phyloP scores from a whole-genome alignment of 257 asterid species.

The Linderniella brevidens region DNA sequence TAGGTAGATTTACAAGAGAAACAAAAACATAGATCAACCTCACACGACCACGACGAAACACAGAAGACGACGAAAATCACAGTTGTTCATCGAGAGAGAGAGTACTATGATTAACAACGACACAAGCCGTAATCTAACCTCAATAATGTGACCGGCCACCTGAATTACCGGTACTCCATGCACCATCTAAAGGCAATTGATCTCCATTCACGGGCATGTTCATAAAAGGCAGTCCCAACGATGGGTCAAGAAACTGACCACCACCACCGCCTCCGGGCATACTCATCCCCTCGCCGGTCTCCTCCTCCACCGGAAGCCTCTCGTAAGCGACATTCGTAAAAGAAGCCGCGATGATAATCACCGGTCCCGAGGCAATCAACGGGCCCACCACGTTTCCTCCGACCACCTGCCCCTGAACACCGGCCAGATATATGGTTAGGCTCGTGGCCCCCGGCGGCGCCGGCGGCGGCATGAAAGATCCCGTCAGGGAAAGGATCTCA shows the following conservation, averaged over 20 bases:
- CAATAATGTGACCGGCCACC: constrained; percentile 31
- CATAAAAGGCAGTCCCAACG: constrained; percentile 59
- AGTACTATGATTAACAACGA: no score
- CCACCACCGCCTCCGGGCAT: constrained; percentile 14
- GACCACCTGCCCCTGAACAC: constrained; percentile 83
- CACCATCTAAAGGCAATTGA: constrained; percentile 34
- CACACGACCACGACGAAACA: no score
- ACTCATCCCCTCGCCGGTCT: constrained; percentile 35
- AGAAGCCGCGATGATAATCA: constrained; percentile 60
- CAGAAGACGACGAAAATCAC: no score
- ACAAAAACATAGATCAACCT: no score
- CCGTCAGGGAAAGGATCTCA: constrained; percentile 60
- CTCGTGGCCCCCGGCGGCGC: constrained; percentile 94
- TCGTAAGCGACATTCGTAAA: constrained; percentile 80
- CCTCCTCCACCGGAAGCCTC: constrained; percentile 64
- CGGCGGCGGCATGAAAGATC: constrained; percentile 79
- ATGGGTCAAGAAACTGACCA: constrained; percentile 36
- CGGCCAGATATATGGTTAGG: constrained; percentile 52
- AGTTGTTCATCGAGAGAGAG: no score
- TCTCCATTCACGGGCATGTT: constrained; percentile 38
- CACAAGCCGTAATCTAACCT: background rate
- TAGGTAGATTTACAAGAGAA: no score
- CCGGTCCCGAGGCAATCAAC: constrained; percentile 59
- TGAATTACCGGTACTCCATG: constrained; percentile 42
- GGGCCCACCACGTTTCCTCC: constrained; percentile 89